Base-by-base conservation (phyloP, 2,329 filamentous ascomycete species). In the Raffaelea deltoideospora region DNA sequence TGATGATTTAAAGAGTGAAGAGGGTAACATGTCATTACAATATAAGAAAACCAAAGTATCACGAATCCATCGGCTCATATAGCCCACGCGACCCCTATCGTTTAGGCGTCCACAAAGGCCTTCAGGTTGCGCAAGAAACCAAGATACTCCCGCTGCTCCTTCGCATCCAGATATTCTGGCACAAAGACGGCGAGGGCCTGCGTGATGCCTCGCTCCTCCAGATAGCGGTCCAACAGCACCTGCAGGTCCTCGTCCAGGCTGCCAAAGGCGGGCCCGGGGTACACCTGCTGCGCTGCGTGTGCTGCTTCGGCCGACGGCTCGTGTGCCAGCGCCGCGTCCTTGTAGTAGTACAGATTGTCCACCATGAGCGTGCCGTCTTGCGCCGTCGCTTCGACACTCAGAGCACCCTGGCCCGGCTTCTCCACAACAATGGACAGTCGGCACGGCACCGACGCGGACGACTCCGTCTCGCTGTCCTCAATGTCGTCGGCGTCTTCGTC, bases 111-210 rank as follows among this genome's bases (percentile, higher is more conserved):
- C 47, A 95, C 67, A 54, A 96, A 95, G 44, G 62, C 65, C 75
- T 88, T 90, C 60, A 95, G 72, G 54, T 81, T 82, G 58, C 76
- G 72, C 58, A 98, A 65, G 90, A 92, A 98, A 47, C 71, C 65
- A 43, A 92, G 65, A 60, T 98, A 98, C 70, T 98, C 90, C 63
- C 77, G 81, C 74, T 96, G 88, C 74, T 98, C 90, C 78, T 98
- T 98, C 62, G 82, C 75, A 56, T 96, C 86, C 53, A 96, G 87
- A 64, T 94, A 98, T 58, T 96, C 87, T 27, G 87, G 85, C 31
- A 93, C 79, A 59, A 96, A 95, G 47, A 87, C 64, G 37, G 87
- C 88, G 50, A 98, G 72, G 41, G 79, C 73, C 49, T 80, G 77
- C 52, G 88, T 85, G 60, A 98, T 75, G 45, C 88, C 90, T 49